A percentile compares a stretch with the other conserved stretches of the same genome.
Evolutionary conservation across 768 basidiomycete genomes (phyloP).

Genomic region (Lactifluus echinatus): DNA sequence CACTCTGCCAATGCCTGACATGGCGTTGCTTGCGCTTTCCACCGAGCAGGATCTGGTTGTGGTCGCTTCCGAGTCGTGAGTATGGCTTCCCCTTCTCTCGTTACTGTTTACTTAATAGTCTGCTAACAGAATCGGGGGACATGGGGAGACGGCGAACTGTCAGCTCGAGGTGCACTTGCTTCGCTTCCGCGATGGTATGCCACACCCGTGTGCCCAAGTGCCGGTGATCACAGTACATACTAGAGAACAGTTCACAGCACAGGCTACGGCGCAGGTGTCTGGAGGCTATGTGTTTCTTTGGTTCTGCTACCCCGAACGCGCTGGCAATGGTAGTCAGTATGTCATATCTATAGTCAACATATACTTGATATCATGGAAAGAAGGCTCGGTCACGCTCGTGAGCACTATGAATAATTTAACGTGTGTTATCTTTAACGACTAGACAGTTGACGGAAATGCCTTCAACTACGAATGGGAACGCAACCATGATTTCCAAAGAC

Average conservation of each 20-base stretch:
- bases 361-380: constrained; percentile 10
- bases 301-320: neutral
- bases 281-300: neutral
- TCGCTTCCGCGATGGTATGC: neutral
- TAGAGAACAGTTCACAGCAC: neutral
- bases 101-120: too few species aligned
- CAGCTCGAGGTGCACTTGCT: neutral
- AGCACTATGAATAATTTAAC: neutral
- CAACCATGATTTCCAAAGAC: neutral
- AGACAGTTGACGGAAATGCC: neutral
- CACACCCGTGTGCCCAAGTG: neutral
- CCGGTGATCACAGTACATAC: neutral
- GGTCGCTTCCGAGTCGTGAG: neutral
- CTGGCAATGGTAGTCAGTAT: neutral
- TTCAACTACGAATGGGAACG: neutral
- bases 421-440: neutral
- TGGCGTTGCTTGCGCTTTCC: neutral
- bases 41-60: neutral
- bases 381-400: neutral
- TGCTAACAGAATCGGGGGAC: neutral
- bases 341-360: too few species aligned
- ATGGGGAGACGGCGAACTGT: too few species aligned
- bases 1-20: neutral
- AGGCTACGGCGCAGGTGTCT: neutral
- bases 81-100: too few species aligned